These are phyloP conservation scores for Aspergillus sp. DNA, from an alignment of 2,329 filamentous ascomycete species.

Conservation along the genomic window DNA sequence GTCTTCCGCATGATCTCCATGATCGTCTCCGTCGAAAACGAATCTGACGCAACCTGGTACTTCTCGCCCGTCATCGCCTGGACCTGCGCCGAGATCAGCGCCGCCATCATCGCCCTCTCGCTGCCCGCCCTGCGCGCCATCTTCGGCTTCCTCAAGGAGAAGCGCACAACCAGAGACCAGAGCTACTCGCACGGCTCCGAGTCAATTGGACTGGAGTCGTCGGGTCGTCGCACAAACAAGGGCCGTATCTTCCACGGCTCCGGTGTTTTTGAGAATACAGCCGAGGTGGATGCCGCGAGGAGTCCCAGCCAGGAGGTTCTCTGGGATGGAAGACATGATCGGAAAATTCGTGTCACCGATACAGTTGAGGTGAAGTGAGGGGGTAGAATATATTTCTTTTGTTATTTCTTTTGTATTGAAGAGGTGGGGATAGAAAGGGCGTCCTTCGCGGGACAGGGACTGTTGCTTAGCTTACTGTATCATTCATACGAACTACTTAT, in stretches of 20 bases:
- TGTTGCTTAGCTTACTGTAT: too few species aligned
- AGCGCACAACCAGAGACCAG: background rate
- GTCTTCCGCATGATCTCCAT: constrained; percentile 21
- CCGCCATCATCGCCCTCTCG: constrained; percentile 21
- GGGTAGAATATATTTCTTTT: too few species aligned
- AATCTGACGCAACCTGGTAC: constrained; percentile 21
- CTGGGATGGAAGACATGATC: background rate
- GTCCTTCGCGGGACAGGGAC: too few species aligned
- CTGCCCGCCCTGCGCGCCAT: constrained; percentile 13
- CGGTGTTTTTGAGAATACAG: background rate
- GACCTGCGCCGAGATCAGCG: constrained; percentile 18
- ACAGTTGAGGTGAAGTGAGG: too few species aligned
- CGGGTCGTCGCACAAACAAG: background rate
- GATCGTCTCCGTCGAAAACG: constrained; percentile 15
- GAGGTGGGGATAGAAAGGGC: too few species aligned
- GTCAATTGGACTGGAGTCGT: background rate
- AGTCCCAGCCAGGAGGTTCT: constrained; percentile 4
- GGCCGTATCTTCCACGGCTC: background rate
- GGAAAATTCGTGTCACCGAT: background rate
- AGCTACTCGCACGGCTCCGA: background rate
- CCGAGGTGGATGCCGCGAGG: background rate
- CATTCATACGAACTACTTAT: too few species aligned
- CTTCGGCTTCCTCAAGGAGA: background rate
- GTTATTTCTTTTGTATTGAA: too few species aligned
- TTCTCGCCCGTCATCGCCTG: constrained; percentile 22